phyloP scores from a whole-genome alignment of 176 grass and related monocot genomes.

The Pontederia crassipes region DNA sequence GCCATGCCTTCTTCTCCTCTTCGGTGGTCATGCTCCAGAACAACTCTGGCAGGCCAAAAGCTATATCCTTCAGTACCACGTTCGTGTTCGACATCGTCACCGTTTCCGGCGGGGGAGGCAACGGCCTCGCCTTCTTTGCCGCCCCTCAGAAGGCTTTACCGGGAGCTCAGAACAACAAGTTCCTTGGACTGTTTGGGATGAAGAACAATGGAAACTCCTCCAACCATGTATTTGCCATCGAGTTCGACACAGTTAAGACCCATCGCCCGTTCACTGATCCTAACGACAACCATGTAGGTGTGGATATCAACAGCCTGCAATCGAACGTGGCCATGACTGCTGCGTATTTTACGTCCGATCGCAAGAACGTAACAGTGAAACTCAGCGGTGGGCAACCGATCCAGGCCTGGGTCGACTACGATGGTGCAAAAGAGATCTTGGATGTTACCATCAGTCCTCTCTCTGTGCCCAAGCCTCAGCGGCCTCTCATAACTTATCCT shows the following conservation, averaged over 20 bases:
- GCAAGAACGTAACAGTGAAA: slow-evolving; percentile 2
- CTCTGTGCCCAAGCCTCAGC: slow-evolving; percentile 8
- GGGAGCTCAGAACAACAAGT: background rate
- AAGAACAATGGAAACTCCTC: slow-evolving; percentile 20
- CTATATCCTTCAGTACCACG: background rate
- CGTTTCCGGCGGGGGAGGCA: background rate
- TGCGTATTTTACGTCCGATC: slow-evolving; percentile 16
- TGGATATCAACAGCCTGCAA: slow-evolving; percentile 22
- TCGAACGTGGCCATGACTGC: slow-evolving; percentile 18
- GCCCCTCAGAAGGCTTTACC: slow-evolving; percentile 11
- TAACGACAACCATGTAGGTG: slow-evolving; percentile 26
- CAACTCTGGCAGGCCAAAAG: background rate
- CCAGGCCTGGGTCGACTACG: slow-evolving; percentile 40
- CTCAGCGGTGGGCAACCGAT: slow-evolving; percentile 25
- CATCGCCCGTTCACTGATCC: background rate
- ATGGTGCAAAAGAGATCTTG: too few species aligned
- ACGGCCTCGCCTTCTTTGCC: slow-evolving; percentile 15
- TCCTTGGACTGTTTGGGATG: slow-evolving; percentile 16
- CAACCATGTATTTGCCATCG: slow-evolving; percentile 32
- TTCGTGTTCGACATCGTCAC: slow-evolving; percentile 11
- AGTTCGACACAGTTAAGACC: slow-evolving; percentile 25
- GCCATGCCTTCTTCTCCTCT: slow-evolving; percentile 4
- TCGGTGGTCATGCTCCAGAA: background rate
- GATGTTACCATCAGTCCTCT: too few species aligned
- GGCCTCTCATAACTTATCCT: slow-evolving; percentile 20